Evolutionary conservation across 2,329 filamentous ascomycete species (phyloP), one percentile per base, ranked within the genome.

Genomic region (Peltaster fructicola): DNA sequence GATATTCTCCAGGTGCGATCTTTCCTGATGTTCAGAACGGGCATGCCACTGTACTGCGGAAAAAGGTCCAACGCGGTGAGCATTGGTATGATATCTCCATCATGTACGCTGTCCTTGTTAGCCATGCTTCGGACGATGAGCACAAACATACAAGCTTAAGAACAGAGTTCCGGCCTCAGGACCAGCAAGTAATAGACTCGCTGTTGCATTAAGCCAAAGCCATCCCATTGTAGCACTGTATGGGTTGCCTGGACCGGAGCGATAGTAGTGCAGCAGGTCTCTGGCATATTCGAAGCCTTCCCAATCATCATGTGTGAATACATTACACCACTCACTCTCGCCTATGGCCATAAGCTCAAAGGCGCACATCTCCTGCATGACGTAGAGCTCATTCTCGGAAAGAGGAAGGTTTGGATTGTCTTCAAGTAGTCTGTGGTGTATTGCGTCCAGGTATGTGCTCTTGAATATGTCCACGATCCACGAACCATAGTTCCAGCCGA

Each of bases 321-420:
- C 51, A 27, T 59, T 44, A 33, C 65, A 70, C 65, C 65, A 70
- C 5, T 53, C 52, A 39, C 62, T 67, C 12, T 43, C 48, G 5
- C 65, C 66, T 29, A 59, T 53, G 0, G 59, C 57, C 3, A 61
- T 55, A 0, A 52, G 63, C 41, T 70, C 66, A 33, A 69, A 71
- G 1, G 62, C 65, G 38, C 65, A 70, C 50, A 68, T 59, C 35
- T 69, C 63, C 40, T 69, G 65, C 65, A 70, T 69, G 30, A 57
- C 53, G 36, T 60, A 70, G 17, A 69, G 43, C 26, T 69, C 63
- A 3, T 48, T 37, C 22, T 56, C 48, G 0, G 44, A 50, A 28
- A 65, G 54, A 8, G 38, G 25, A 18, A 65, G 45, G 2, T 43
- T 48, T 3, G 56, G 47, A 15, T 54, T 56, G n/a, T 57, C 46